Evolutionary conservation across 495 filamentous ascomycete species (phyloP).

Genomic region (Haplographium delicatum): DNA sequence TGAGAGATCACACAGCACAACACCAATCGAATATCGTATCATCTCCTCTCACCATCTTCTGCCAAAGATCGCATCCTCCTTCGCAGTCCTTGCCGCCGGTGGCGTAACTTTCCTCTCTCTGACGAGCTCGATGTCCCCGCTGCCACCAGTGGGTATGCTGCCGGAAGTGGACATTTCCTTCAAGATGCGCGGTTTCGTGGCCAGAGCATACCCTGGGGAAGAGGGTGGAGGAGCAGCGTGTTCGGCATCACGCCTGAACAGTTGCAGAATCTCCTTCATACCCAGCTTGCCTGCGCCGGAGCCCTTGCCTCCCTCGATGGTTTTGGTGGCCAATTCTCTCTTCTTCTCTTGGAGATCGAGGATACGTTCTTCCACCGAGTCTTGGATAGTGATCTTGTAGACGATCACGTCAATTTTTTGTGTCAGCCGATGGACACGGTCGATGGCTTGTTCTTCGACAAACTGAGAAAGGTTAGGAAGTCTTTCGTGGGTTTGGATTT

Average conservation of each 20-base stretch:
- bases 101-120: slow-evolving; percentile 8
- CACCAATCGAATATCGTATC: too few relatives aligned
- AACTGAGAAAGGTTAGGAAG: slow-evolving; percentile 50
- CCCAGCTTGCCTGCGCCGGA: slow-evolving; percentile 74
- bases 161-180: slow-evolving; percentile 9
- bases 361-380: slow-evolving; percentile 88
- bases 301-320: slow-evolving; percentile 65
- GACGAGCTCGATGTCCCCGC: slow-evolving; percentile 2
- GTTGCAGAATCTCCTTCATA: slow-evolving; percentile 86
- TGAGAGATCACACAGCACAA: too few relatives aligned
- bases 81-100: slow-evolving; percentile 1
- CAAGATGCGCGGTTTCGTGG: slow-evolving; percentile 18
- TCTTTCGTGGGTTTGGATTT: too few relatives aligned
- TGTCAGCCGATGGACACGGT: slow-evolving; percentile 93
- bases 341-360: slow-evolving; percentile 90
- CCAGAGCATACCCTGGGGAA: slow-evolving; percentile 14
- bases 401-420: slow-evolving; percentile 91
- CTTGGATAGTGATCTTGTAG: slow-evolving; percentile 82
- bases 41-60: slow-evolving; percentile 26
- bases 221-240: slow-evolving; percentile 8
- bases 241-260: slow-evolving; percentile 79
- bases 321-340: slow-evolving; percentile 74
- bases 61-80: slow-evolving; percentile 24
- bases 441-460: slow-evolving; percentile 97
- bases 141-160: neutral